Conservation (phyloP, 2,329 filamentous ascomycete genomes). For the Fusarium sp. region DNA sequence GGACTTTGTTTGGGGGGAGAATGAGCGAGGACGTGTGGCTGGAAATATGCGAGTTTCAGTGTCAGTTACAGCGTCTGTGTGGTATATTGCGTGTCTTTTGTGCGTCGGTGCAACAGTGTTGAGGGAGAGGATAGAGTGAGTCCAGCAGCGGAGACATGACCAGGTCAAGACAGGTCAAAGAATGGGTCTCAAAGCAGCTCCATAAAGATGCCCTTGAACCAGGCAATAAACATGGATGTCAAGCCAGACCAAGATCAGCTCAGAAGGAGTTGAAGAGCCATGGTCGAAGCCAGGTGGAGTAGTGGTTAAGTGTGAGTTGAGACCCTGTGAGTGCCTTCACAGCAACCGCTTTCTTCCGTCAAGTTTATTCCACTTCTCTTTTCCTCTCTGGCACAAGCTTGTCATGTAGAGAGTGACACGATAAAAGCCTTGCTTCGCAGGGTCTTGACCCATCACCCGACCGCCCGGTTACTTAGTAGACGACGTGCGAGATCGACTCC, state of each 20-base stretch:
- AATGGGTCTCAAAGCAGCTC: conserved; percentile 30
- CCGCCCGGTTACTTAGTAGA: conserved; percentile 26
- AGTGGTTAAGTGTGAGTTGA: conserved; percentile 35
- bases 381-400: conserved; percentile 22
- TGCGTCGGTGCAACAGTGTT: conserved; percentile 39
- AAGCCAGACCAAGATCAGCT: conserved; percentile 38
- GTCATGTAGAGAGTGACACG: conserved; percentile 46
- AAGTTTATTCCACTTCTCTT: conserved; percentile 20
- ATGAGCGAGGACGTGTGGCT: conserved; percentile 41
- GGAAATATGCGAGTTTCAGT: conserved; percentile 42
- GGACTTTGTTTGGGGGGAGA: conserved; percentile 20
- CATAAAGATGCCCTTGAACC: conserved; percentile 24
- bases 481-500: conserved; percentile 42
- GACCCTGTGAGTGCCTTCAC: conserved; percentile 26
- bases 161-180: conserved; percentile 26
- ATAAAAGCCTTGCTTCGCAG: conserved; percentile 36
- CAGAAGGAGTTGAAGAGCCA: conserved; percentile 25
- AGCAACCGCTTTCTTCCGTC: conserved; percentile 21
- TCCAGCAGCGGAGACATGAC: conserved; percentile 26
- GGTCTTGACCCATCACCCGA: conserved; percentile 45
- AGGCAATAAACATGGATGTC: conserved; percentile 32
- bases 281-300: conserved; percentile 26
- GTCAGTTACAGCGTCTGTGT: conserved; percentile 42
- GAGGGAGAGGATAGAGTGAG: conserved; percentile 24
- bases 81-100: conserved; percentile 38